Evolutionary conservation across 106 monocot genomes (phyloP).

Genomic region (Hemerocallis citrina): DNA sequence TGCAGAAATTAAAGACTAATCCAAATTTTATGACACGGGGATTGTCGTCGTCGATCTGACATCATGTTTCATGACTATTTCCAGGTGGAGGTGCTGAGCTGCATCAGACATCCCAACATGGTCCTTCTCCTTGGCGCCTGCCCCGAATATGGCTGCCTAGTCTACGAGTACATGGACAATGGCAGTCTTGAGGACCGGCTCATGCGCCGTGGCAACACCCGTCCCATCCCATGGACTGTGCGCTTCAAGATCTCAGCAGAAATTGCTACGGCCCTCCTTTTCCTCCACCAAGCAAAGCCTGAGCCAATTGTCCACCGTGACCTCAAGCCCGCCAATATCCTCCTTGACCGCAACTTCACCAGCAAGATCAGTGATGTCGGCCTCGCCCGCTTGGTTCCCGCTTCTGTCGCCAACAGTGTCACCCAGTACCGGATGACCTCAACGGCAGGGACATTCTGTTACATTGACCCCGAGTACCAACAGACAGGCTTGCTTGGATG

Average conservation of each 20-base stretch:
- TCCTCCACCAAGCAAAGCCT: conserved; percentile 85
- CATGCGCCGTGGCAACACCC: conserved; percentile 44
- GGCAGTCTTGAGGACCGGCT: conserved; percentile 84
- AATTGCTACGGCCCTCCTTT: conserved; percentile 65
- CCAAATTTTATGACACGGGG: no score
- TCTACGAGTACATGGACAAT: conserved; percentile 81
- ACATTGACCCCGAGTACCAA: conserved; percentile 94
- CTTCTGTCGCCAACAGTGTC: conserved; percentile 52
- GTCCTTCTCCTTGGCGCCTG: conserved; percentile 84
- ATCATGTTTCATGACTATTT: no score
- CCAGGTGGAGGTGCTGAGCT: conserved; percentile 74
- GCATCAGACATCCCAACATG: conserved; percentile 92
- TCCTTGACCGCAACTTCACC: conserved; percentile 72
- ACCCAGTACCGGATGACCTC: conserved; percentile 82
- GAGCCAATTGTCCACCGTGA: conserved; percentile 88
- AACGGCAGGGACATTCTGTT: conserved; percentile 77
- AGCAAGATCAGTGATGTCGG: conserved; percentile 93
- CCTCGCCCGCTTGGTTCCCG: conserved; percentile 62
- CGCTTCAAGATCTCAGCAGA: conserved; percentile 82
- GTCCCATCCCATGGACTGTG: conserved; percentile 45
- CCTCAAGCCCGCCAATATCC: conserved; percentile 84
- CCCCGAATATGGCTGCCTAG: conserved; percentile 79
- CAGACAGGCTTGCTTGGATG: conserved; percentile 80
- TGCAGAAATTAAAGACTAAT: no score
- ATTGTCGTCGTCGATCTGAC: no score